Conservation (phyloP, 805 yeast genomes). For the Metschnikowia cerradonensis region DNA sequence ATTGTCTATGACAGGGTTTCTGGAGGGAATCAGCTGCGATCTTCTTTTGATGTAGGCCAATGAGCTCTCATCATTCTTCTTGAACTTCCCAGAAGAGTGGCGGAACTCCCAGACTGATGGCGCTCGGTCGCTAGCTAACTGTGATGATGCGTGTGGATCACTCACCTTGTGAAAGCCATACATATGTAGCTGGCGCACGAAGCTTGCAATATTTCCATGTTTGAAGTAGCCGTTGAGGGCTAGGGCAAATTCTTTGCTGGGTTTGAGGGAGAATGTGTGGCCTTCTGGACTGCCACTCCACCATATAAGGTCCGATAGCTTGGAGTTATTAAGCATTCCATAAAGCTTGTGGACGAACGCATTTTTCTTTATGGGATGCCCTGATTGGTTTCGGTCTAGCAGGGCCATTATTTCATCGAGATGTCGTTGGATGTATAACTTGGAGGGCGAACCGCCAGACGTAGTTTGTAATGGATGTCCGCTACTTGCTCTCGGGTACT, state of each 20-base stretch:
- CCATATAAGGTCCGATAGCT: slow-evolving; percentile 37
- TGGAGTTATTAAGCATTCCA: slow-evolving; percentile 36
- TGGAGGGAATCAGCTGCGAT: slow-evolving; percentile 32
- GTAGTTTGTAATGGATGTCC: neutral
- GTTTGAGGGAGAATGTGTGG: slow-evolving; percentile 60
- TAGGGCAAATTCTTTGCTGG: slow-evolving; percentile 58
- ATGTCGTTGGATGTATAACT: neutral
- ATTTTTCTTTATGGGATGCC: slow-evolving; percentile 41
- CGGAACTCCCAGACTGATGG: slow-evolving; percentile 54
- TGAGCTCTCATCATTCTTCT: slow-evolving; percentile 43
- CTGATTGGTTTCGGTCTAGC: slow-evolving; percentile 17
- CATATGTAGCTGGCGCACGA: slow-evolving; percentile 94
- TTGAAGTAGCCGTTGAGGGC: slow-evolving; percentile 75
- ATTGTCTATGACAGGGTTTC: neutral
- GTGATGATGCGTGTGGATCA: slow-evolving; percentile 29
- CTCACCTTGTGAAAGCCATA: slow-evolving; percentile 88
- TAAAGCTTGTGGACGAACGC: slow-evolving; percentile 55
- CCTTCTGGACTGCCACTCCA: slow-evolving; percentile 43
- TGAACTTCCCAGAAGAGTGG: slow-evolving; percentile 48
- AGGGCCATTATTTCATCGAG: slow-evolving; percentile 1
- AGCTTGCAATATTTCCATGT: slow-evolving; percentile 89
- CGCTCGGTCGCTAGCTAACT: slow-evolving; percentile 16
- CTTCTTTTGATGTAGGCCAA: slow-evolving; percentile 47
- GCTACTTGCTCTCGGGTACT: neutral
- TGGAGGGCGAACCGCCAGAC: neutral